Conservation (phyloP, 208 protist genomes). For the Trichomonas vaginalis region DNA sequence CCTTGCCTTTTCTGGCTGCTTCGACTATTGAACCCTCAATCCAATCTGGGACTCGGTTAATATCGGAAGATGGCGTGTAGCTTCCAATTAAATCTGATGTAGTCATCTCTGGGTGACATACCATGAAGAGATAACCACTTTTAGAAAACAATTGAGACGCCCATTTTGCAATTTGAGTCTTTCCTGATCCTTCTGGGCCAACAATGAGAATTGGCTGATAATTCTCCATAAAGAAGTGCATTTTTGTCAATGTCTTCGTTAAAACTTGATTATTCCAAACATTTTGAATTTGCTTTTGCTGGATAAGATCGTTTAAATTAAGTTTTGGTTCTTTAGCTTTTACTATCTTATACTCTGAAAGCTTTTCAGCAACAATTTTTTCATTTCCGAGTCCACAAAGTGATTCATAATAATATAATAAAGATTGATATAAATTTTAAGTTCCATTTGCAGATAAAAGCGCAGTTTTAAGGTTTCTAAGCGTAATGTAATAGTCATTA, state of each 20-base stretch:
- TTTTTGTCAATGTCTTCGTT: background rate
- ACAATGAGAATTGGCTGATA: background rate
- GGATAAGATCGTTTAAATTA: background rate
- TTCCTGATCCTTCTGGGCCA: background rate
- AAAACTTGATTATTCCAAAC: background rate
- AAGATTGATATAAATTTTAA: too few species aligned
- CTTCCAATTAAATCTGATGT: background rate
- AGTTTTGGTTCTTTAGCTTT: too few species aligned
- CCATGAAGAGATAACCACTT: background rate
- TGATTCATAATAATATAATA: too few species aligned
- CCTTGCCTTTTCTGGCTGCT: background rate
- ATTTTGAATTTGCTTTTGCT: background rate
- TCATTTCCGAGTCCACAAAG: too few species aligned
- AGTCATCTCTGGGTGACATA: background rate
- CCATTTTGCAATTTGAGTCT: background rate
- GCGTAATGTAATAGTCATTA: background rate
- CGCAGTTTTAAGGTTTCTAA: background rate
- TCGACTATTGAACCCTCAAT: background rate
- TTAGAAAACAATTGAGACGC: background rate
- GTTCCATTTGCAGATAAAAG: background rate
- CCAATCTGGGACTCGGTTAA: background rate
- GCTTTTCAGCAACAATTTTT: too few species aligned
- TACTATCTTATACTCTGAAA: too few species aligned
- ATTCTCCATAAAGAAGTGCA: background rate
- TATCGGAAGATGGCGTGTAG: background rate